phyloP scores from a whole-genome alignment of 192 early-diverging fungal species.

The Funneliformis mosseae region DNA sequence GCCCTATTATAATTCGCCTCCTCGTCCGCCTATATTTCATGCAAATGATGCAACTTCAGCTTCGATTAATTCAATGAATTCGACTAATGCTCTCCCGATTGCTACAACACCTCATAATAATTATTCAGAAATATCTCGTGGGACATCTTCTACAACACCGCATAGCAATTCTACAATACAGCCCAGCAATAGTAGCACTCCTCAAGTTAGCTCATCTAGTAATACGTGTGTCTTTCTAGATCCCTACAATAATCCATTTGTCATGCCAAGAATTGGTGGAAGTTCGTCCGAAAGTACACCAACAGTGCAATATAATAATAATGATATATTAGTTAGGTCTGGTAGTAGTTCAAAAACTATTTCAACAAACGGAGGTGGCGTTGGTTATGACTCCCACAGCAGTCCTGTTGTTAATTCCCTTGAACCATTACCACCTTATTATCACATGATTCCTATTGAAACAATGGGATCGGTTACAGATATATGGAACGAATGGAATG shows the following conservation, averaged over 20 bases:
- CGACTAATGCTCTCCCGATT: background rate
- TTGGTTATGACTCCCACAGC: background rate
- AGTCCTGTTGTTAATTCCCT: background rate
- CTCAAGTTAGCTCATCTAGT: background rate
- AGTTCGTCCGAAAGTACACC: background rate
- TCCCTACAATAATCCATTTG: background rate
- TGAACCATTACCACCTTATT: background rate
- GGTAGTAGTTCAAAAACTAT: background rate
- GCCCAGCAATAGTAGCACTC: background rate
- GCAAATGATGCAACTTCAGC: background rate
- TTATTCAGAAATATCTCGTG: background rate
- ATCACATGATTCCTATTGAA: background rate
- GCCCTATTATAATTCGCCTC: background rate
- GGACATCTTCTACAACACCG: background rate
- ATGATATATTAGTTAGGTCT: background rate
- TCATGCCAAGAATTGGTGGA: background rate
- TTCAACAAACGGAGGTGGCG: background rate
- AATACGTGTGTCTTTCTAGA: background rate
- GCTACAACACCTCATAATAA: background rate
- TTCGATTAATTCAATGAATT: too few relatives aligned
- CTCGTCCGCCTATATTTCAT: background rate
- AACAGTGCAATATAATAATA: background rate
- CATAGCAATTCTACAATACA: background rate
- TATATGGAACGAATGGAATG: background rate
- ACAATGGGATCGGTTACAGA: background rate